Evolutionary conservation across 352 stramenopile genomes (phyloP).

Genomic region (Nothophytophthora sp.): DNA sequence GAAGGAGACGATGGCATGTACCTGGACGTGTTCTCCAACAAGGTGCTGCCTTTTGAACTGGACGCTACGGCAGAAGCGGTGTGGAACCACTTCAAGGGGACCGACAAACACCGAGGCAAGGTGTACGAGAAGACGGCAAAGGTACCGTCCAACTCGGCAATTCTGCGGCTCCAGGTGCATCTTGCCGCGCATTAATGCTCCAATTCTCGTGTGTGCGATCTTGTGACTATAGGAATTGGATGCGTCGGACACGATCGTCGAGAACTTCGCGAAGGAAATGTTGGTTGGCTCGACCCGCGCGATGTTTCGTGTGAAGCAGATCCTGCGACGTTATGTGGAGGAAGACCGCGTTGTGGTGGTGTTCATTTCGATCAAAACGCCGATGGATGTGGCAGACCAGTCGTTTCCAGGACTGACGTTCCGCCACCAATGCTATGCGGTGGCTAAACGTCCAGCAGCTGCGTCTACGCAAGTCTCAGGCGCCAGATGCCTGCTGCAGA

Average conservation of each 20-base stretch:
- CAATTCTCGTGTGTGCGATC: not conserved
- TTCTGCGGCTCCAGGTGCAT: not conserved
- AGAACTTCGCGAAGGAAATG: constrained; percentile 23
- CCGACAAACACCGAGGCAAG: constrained; percentile 19
- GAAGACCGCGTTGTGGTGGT: constrained; percentile 14
- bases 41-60: constrained; percentile 34
- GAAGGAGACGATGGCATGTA: constrained; percentile 11
- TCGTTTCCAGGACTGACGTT: constrained; percentile 21
- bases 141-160: constrained; percentile 6
- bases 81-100: constrained; percentile 33
- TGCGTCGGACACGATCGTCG: constrained; percentile 7
- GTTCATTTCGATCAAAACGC: constrained; percentile 16
- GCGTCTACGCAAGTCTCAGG: not conserved
- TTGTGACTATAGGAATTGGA: constrained; percentile 7
- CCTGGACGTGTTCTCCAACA: constrained; percentile 28
- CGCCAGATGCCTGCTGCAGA: constrained; percentile 18
- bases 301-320: constrained; percentile 17
- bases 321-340: constrained; percentile 13
- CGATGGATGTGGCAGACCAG: constrained; percentile 24
- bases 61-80: constrained; percentile 17
- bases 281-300: constrained; percentile 13
- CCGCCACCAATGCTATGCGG: constrained; percentile 12
- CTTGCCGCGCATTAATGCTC: not conserved
- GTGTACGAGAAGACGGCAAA: constrained; percentile 25
- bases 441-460: constrained; percentile 14